phyloP scores from a whole-genome alignment of 2,329 filamentous ascomycete genomes.

The Aspergillus aculeatus region DNA sequence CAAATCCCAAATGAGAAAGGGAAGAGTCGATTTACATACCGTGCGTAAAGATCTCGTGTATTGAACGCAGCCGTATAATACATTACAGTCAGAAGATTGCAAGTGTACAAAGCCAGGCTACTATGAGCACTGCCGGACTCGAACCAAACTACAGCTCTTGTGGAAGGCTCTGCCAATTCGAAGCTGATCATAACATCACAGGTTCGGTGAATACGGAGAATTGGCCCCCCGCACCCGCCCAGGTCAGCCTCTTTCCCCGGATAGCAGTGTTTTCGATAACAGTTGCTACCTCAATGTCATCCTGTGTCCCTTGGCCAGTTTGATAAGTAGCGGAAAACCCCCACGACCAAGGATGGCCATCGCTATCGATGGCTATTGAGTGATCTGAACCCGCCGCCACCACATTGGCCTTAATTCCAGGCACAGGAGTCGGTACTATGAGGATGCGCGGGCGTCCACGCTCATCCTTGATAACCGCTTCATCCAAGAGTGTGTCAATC shows the following conservation, averaged over 20 bases:
- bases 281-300: conserved; percentile 75
- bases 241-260: conserved; percentile 69
- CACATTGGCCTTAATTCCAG: conserved; percentile 57
- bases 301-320: conserved; percentile 72
- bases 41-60: background rate
- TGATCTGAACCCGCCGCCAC: conserved; percentile 70
- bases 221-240: conserved; percentile 84
- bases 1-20: background rate
- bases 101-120: background rate
- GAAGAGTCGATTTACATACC: background rate
- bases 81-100: background rate
- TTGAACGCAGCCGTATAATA: background rate
- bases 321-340: conserved; percentile 80
- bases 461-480: conserved; percentile 64
- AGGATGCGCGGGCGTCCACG: conserved; percentile 68
- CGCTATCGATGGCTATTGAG: conserved; percentile 66
- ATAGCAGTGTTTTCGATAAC: conserved; percentile 82
- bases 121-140: background rate
- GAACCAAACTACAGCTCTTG: background rate
- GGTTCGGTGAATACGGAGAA: conserved; percentile 51
- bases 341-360: conserved; percentile 74
- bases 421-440: conserved; percentile 61
- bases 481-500: conserved; percentile 54
- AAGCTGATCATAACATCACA: conserved; percentile 17
- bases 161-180: background rate